Evolutionary conservation across 2,329 filamentous ascomycete genomes (phyloP).

Genomic region (Lachnellula suecica): DNA sequence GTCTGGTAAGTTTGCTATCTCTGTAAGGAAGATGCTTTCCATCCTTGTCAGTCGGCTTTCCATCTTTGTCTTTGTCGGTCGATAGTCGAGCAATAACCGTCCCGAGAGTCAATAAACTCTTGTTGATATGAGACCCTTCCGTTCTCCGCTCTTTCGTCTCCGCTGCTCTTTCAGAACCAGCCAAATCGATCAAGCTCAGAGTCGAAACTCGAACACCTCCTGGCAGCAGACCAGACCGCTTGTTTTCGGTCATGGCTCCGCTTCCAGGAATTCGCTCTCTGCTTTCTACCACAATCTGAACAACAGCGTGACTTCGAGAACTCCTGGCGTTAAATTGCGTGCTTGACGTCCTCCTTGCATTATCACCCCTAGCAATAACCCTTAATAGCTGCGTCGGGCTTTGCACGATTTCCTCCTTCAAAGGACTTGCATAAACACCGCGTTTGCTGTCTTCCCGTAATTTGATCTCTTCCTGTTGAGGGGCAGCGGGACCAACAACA

Average conservation of each 20-base stretch:
- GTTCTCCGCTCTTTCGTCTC: slow-evolving; percentile 92
- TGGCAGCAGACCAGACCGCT: slow-evolving; percentile 69
- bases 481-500: slow-evolving; percentile 48
- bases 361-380: slow-evolving; percentile 92
- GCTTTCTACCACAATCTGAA: slow-evolving; percentile 98
- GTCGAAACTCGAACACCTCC: slow-evolving; percentile 95
- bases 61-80: slow-evolving; percentile 80
- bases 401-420: slow-evolving; percentile 98
- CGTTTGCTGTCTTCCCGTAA: slow-evolving; percentile 93
- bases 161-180: slow-evolving; percentile 92
- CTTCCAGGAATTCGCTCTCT: slow-evolving; percentile 72
- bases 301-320: slow-evolving; percentile 96
- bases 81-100: slow-evolving; percentile 95
- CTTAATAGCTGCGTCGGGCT: slow-evolving; percentile 92
- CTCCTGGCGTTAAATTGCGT: slow-evolving; percentile 97
- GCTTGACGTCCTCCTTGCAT: slow-evolving; percentile 84
- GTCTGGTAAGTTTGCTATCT: slow-evolving; percentile 93
- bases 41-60: slow-evolving; percentile 73
- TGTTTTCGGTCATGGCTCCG: slow-evolving; percentile 51
- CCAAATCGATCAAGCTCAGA: slow-evolving; percentile 91
- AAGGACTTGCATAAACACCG: slow-evolving; percentile 90
- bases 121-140: slow-evolving; percentile 98
- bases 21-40: slow-evolving; percentile 93
- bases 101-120: slow-evolving; percentile 89
- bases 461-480: slow-evolving; percentile 89